Evolutionary conservation across 1,284 basidiomycete species (phyloP).

Genomic region (Erythrobasidium hasegawianum): DNA sequence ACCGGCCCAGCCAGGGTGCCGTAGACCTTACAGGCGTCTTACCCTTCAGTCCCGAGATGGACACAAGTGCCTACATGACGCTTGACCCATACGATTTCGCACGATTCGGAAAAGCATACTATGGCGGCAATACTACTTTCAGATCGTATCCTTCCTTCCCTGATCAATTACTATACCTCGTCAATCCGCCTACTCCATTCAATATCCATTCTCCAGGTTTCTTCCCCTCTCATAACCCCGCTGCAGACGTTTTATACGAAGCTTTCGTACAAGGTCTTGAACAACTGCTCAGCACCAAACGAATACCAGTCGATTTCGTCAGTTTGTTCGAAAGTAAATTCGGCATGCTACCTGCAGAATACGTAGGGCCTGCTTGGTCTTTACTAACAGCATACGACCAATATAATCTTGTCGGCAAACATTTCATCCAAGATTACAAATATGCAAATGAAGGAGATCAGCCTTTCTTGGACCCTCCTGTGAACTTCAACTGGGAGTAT

Average conservation of each 20-base stretch:
- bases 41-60: conserved; percentile 48
- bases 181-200: conserved; percentile 48
- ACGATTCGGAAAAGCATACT: conserved; percentile 44
- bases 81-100: conserved; percentile 47
- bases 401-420: conserved; percentile 49
- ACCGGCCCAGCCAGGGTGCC: conserved; percentile 50
- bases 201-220: conserved; percentile 18
- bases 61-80: conserved; percentile 46
- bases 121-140: conserved; percentile 42
- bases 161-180: conserved; percentile 49
- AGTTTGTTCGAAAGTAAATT: conserved; percentile 33
- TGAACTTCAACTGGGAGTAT: conserved; percentile 50
- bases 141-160: conserved; percentile 49
- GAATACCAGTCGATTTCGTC: conserved; percentile 46
- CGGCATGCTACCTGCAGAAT: conserved; percentile 21
- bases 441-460: conserved; percentile 49
- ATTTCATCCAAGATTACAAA: conserved; percentile 51
- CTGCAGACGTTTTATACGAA: conserved; percentile 48
- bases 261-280: conserved; percentile 50
- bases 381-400: conserved; percentile 50
- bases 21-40: conserved; percentile 51
- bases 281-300: conserved; percentile 47
- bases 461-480: conserved; percentile 52
- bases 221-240: conserved; percentile 27
- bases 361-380: conserved; percentile 26